Base-by-base conservation (phyloP, 805 yeast genomes). In the Cyberlindnera saturnus region DNA sequence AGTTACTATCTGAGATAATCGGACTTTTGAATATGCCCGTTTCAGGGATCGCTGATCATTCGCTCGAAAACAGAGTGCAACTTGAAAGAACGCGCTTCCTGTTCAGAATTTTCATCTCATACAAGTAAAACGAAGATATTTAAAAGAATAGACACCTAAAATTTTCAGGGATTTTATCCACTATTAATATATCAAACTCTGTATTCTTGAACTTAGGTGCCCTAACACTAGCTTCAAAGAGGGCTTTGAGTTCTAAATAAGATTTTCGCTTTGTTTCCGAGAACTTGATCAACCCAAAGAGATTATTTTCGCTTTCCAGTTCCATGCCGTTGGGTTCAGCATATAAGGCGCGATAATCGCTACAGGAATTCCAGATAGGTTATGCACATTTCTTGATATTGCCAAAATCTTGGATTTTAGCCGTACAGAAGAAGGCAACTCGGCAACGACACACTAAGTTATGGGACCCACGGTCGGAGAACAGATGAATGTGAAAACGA, bases 221-320 rank as follows among this genome's bases (percentile, higher is more conserved):
- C 17, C 53, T 49, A 32, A 63, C 55, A 19, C 51, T 42, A 36
- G 48, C 52, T 37, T 50, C 60, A 59, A 76, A 79, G 63, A 79
- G n/a, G 61, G 61, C 57, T 57, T 78, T 83, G 54, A 79, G 61
- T 51, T 79, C 83, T 39, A 77, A 81, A 53, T 62, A 76, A 0
- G 81, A 74, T 57, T 77, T 68, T 34, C 67, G 69, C 53, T 66
- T 66, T 14, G 81, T 74, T 57, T 79, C 85, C 10, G 85, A n/a
- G n/a, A n/a, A n/a, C n/a, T n/a, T n/a, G n/a, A n/a, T n/a, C n/a
- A n/a, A n/a, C n/a, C n/a, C n/a, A n/a, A 73, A 57, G 47, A 68
- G 67, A 3, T 67, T 33, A 73, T 66, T 46, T 70, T 71, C 9
- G 71, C 71, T 29, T 65, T 62, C 67, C 68, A 60, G 46, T 73